Evolutionary conservation across 805 yeast genomes (phyloP), one percentile per base, ranked within the genome.

Genomic region (Candida fluviatilis): DNA sequence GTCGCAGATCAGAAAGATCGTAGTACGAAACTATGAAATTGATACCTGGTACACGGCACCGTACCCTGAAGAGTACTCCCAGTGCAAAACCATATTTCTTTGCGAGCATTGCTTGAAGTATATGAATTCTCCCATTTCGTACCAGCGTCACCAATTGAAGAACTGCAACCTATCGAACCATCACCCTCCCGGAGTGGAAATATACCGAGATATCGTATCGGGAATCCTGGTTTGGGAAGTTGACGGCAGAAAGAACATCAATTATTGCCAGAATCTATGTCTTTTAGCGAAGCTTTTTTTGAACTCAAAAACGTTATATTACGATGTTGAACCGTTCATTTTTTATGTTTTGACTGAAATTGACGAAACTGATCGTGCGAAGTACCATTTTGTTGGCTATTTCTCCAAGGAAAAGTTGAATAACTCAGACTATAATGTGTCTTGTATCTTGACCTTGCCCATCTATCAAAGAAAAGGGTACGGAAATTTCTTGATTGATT

Each of bases 1-100:
- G 35, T 55, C 61, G 2, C 69, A 72, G 41, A 73, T 84, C 30
- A 70, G 74, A 35, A 76, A 75, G 39, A 80, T 90, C 17, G 88
- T 81, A 49, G 79, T 90, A 47, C 76, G 88, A 25, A 73, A 74
- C 31, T 76, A 63, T 57, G 89, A 84, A 54, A 85, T 93, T 18
- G 84, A 83, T 43, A 86, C 96, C 0, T 88, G 97, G 96, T 90
- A 85, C 59, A 77, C 85, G 3, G 81, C 96, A 0, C 98, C 98
- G 1, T 93, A 86, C 55, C 97, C 98, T 0, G 89, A 84, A 43
- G 93, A 86, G 52, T 86, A 80, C 52, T 76, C 86, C 30, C 71
- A 71, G 21, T 75, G 79, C 33, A 66, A 67, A 30, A 73, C 80
- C 2, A 63, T 93, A 33, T 81, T 80, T 52, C 73, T 91, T 12